Conservation (phyloP, 106 monocot genomes). For the Narthecium ossifragum region DNA sequence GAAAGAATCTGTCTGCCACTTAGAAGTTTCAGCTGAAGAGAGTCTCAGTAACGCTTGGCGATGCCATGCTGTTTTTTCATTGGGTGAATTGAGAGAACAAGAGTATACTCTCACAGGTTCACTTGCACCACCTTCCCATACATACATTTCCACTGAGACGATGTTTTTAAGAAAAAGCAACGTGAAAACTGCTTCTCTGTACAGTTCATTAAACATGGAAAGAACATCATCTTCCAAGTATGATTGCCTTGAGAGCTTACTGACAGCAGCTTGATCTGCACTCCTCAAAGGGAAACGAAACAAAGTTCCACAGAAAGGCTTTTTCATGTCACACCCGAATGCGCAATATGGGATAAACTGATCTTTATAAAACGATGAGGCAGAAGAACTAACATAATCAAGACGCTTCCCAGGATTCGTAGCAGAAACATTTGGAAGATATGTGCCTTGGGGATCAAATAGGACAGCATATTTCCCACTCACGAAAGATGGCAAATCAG, state of each 20-base stretch:
- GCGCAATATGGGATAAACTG: slow-evolving; percentile 86
- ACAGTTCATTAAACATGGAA: slow-evolving; percentile 73
- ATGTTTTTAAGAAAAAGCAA: slow-evolving; percentile 92
- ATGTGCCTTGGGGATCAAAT: slow-evolving; percentile 92
- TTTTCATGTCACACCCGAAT: slow-evolving; percentile 95
- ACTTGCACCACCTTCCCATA: slow-evolving; percentile 50
- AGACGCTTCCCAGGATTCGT: slow-evolving; percentile 97
- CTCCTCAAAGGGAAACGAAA: slow-evolving; percentile 96
- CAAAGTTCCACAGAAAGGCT: slow-evolving; percentile 77
- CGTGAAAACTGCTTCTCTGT: slow-evolving; percentile 63
- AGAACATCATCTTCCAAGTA: slow-evolving; percentile 77
- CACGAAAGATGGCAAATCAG: slow-evolving; percentile 97
- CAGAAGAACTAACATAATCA: slow-evolving; percentile 77
- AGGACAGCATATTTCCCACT: slow-evolving; percentile 85
- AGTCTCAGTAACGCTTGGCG: slow-evolving; percentile 57
- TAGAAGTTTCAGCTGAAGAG: slow-evolving; percentile 28
- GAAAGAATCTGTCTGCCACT: slow-evolving; percentile 54
- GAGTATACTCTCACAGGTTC: slow-evolving; percentile 75
- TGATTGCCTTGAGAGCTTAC: slow-evolving; percentile 78
- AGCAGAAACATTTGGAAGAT: slow-evolving; percentile 92
- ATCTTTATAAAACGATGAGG: slow-evolving; percentile 64
- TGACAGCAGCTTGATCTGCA: slow-evolving; percentile 62
- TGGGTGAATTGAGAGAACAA: slow-evolving; percentile 45
- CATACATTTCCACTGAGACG: slow-evolving; percentile 69
- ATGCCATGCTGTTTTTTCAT: slow-evolving; percentile 60